Conservation (phyloP, 2,329 filamentous ascomycete species). For the Xylaria arbuscula region DNA sequence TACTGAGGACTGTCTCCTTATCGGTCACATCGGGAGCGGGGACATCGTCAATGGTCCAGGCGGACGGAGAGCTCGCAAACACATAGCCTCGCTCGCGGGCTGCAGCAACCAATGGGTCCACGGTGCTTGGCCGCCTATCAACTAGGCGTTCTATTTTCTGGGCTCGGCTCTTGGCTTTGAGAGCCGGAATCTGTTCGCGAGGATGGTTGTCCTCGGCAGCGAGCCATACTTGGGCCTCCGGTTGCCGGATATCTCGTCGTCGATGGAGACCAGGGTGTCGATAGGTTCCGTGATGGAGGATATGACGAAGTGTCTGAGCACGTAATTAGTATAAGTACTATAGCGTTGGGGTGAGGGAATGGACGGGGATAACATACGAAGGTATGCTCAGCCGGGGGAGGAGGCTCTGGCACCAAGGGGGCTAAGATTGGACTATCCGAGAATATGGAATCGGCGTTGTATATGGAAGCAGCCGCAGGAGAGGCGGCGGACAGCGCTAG, state of each 20-base stretch:
- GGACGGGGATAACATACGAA: conserved; percentile 57
- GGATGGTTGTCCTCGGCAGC: conserved; percentile 68
- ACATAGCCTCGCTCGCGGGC: conserved; percentile 76
- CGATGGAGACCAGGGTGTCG: conserved; percentile 81
- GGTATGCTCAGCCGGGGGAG: conserved; percentile 64
- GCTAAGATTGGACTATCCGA: conserved; percentile 57
- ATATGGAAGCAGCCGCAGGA: conserved; percentile 51
- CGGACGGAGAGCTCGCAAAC: conserved; percentile 74
- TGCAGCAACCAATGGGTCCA: conserved; percentile 81
- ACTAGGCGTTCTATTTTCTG: conserved; percentile 82
- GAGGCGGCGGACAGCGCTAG: conserved; percentile 67
- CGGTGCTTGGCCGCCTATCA: conserved; percentile 78
- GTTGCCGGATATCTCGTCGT: conserved; percentile 73
- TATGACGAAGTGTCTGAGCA: conserved; percentile 76
- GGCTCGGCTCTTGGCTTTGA: conserved; percentile 72
- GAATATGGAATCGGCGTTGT: conserved; percentile 56
- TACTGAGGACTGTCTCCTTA: conserved; percentile 82
- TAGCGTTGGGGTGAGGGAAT: neutral
- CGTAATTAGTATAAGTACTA: conserved; percentile 23
- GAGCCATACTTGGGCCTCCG: conserved; percentile 71
- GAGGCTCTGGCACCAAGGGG: conserved; percentile 57
- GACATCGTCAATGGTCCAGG: conserved; percentile 86
- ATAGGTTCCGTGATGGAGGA: conserved; percentile 91
- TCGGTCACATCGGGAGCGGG: conserved; percentile 84
- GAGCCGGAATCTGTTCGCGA: conserved; percentile 61